Conservation (phyloP, 148 eudicot genomes). For the Beta vulgaris region DNA sequence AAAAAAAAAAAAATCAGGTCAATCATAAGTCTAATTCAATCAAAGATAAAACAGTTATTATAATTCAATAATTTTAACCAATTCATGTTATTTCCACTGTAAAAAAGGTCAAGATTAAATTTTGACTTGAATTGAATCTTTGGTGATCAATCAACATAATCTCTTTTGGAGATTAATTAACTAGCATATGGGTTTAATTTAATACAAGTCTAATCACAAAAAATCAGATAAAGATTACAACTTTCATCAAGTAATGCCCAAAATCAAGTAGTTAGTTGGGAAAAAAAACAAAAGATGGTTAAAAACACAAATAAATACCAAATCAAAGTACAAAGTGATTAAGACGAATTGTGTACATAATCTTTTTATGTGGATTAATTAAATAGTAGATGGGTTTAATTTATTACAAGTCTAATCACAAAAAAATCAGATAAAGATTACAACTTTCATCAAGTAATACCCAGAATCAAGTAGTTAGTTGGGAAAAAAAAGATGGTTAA, state of each 20-base stretch:
- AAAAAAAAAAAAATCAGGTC: not conserved
- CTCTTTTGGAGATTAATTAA: not conserved
- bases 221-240: not conserved
- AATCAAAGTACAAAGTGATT: too few species aligned
- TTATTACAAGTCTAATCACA: not conserved
- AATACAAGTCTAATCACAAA: not conserved
- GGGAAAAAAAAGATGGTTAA: not conserved
- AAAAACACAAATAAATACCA: not conserved
- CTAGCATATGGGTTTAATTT: not conserved
- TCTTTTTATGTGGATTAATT: not conserved
- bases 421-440: not conserved
- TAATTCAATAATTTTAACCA: not conserved
- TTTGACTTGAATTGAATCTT: not conserved
- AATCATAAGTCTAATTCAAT: constrained; percentile 6
- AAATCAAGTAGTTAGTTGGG: not conserved
- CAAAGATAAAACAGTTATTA: not conserved
- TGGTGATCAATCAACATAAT: too few species aligned
- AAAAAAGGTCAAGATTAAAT: too few species aligned
- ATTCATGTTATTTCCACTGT: not conserved
- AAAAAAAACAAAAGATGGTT: not conserved
- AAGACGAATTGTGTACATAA: too few species aligned
- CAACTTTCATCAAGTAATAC: not conserved
- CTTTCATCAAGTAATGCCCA: not conserved
- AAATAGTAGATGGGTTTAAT: not conserved
- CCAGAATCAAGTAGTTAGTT: not conserved